phyloP scores from a whole-genome alignment of 495 filamentous ascomycete species.

The Aspergillus saccharolyticus region DNA sequence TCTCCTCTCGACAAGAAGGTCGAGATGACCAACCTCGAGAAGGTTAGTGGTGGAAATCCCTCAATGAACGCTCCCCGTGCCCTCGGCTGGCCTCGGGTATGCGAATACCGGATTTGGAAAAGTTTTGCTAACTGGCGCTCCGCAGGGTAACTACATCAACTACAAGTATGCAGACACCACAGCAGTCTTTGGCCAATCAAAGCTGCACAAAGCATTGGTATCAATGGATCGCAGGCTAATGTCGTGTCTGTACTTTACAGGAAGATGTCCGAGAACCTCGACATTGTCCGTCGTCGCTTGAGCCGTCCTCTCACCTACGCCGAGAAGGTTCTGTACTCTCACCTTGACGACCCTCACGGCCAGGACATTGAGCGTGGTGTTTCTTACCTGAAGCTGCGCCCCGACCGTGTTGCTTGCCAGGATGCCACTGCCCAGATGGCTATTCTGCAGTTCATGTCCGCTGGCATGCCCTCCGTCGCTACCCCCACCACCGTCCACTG shows the following conservation, averaged over 20 bases:
- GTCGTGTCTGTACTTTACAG: conserved; percentile 46
- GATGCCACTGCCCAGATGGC: conserved; percentile 99
- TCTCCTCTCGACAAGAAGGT: conserved; percentile 69
- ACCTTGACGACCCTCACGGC: conserved; percentile 93
- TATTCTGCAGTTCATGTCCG: conserved; percentile 99
- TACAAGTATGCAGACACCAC: conserved; percentile 53
- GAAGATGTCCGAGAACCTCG: conserved; percentile 98
- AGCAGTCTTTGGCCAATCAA: neutral
- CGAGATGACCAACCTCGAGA: conserved; percentile 75
- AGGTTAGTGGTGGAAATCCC: conserved; percentile 38
- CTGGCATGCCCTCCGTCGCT: conserved; percentile 88
- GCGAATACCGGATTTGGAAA: conserved; percentile 7
- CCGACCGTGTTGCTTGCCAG: conserved; percentile 98
- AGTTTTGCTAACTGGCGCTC: conserved; percentile 18
- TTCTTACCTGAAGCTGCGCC: conserved; percentile 92
- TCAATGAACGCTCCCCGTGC: neutral
- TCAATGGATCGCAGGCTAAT: conserved; percentile 25
- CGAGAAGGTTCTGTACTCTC: conserved; percentile 98
- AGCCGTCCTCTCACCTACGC: conserved; percentile 91
- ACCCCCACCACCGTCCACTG: conserved; percentile 98
- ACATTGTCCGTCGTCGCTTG: conserved; percentile 78
- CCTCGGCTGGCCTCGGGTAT: conserved; percentile 9
- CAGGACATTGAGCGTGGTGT: conserved; percentile 94
- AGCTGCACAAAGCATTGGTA: neutral
- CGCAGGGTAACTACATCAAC: conserved; percentile 71